Conservation (phyloP, 2,329 filamentous ascomycete species). For the Diaporthe ampelina region DNA sequence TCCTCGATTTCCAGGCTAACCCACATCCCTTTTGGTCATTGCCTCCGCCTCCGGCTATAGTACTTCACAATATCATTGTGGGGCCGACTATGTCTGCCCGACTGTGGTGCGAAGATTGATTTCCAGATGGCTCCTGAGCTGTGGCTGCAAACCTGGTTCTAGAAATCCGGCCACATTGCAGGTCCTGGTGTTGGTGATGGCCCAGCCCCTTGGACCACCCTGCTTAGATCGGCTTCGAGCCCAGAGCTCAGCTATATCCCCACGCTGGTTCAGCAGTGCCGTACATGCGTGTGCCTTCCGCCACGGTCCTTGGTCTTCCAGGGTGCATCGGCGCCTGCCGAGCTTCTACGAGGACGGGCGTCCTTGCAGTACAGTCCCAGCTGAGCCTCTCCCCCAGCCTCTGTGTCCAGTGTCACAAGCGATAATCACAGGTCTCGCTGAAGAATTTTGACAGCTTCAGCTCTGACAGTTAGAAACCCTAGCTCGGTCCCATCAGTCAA, state of each 20-base stretch:
- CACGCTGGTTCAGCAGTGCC: not conserved
- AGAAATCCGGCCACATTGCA: not conserved
- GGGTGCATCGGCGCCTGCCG: constrained; percentile 9
- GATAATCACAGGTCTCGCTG: constrained; percentile 7
- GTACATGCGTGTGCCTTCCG: not conserved
- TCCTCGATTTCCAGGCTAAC: not conserved
- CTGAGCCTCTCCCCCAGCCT: constrained; percentile 25
- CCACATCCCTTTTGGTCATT: not conserved
- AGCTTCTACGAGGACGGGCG: not conserved
- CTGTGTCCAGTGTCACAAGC: constrained; percentile 25
- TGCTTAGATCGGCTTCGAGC: not conserved
- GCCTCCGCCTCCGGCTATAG: not conserved
- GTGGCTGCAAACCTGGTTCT: not conserved
- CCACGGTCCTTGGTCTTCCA: not conserved
- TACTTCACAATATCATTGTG: not conserved
- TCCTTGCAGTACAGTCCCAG: constrained; percentile 7
- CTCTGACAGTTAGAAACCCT: no score
- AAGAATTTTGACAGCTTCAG: constrained; percentile 1
- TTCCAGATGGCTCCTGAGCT: no score
- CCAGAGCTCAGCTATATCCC: not conserved
- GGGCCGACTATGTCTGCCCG: not conserved
- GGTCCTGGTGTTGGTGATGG: no score
- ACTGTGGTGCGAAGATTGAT: not conserved
- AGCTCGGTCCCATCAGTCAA: no score
- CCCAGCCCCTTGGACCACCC: no score